A percentile compares a stretch with the other conserved stretches of the same genome.
These are phyloP conservation scores for Talaromyces borbonicus DNA, from an alignment of 495 filamentous ascomycete genomes.

Conservation along the genomic window DNA sequence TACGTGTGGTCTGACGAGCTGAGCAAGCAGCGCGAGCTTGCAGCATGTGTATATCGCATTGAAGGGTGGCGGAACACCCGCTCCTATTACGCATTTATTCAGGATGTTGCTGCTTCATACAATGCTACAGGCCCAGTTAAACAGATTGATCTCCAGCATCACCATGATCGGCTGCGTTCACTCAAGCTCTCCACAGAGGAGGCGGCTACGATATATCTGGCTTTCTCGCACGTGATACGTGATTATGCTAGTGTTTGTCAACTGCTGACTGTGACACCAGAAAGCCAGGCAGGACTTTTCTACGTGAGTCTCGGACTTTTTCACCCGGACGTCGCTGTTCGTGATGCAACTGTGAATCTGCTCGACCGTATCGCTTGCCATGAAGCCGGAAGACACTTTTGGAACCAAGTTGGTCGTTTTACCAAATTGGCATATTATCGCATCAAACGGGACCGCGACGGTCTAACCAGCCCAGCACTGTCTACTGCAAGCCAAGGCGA, in stretches of 20 bases:
- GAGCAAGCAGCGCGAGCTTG: constrained; percentile 72
- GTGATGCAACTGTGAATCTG: constrained; percentile 66
- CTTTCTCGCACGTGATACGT: constrained; percentile 63
- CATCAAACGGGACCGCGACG: constrained; percentile 54
- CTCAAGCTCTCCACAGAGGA: constrained; percentile 62
- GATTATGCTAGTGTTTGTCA: constrained; percentile 85
- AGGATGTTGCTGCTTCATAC: constrained; percentile 52
- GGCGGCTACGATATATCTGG: constrained; percentile 68
- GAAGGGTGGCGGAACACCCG: constrained; percentile 94
- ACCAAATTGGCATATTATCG: constrained; percentile 70
- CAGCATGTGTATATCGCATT: constrained; percentile 80
- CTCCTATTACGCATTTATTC: constrained; percentile 90
- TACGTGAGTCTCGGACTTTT: constrained; percentile 90
- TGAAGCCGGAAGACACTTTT: constrained; percentile 89
- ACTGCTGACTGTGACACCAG: constrained; percentile 74
- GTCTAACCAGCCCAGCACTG: constrained; percentile 21
- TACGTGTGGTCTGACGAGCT: constrained; percentile 87
- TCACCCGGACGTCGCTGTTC: constrained; percentile 72
- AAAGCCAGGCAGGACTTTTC: constrained; percentile 83
- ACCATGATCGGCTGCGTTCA: constrained; percentile 79
- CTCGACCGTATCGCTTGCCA: constrained; percentile 76
- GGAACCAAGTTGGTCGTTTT: constrained; percentile 76
- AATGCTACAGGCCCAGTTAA: constrained; percentile 62
- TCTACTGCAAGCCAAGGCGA: constrained; percentile 2
- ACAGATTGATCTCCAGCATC: constrained; percentile 75